Base-by-base conservation (phyloP, 2,329 filamentous ascomycete genomes). In the Sarocladium brachiariae region DNA sequence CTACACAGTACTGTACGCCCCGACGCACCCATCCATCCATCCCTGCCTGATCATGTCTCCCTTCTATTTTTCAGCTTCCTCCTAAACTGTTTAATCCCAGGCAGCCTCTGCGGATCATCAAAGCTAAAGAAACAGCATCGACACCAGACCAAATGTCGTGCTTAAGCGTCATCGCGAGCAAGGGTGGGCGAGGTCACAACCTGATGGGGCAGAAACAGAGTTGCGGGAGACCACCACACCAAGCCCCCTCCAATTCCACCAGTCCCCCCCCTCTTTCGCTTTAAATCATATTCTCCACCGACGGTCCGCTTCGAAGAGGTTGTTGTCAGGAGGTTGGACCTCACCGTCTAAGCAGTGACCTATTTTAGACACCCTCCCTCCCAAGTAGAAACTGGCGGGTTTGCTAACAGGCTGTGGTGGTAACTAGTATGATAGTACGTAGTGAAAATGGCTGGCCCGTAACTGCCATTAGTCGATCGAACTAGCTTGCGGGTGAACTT, bases 131-230 rank as follows among this genome's bases (percentile, higher is more conserved):
- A 10, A 37, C n/a, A n/a, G n/a, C n/a, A n/a, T n/a, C n/a, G n/a
- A n/a, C n/a, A n/a, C n/a, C n/a, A n/a, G n/a, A n/a, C n/a, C n/a
- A n/a, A n/a, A n/a, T 47, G 43, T 47, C 43, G 21, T 47, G 43
- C 43, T 21, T 33, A 47, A 47, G 43, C 43, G 43, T 47, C 25
- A 47, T 47, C 43, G 43, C 18, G 13, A 13, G 27, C 7, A 13
- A 13, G 27, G 27, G 7, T 30, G 27, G 27, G 7, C 13, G 7
- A 7, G 7, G 7, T 7, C 13, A 30, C 7, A 30, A 30, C 7
- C 27, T 30, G 27, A 13, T 13, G 25, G 16, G 10, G 43, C 23
- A 10, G 8, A 25, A 47, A 47, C 43, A 31, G 27, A 47, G 43
- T 47, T 47, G n/a, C 43, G 43, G 43, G 43, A 47, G 18, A 11